phyloP scores from a whole-genome alignment of 2,329 filamentous ascomycete genomes.

The Xylariaceae sp. region DNA sequence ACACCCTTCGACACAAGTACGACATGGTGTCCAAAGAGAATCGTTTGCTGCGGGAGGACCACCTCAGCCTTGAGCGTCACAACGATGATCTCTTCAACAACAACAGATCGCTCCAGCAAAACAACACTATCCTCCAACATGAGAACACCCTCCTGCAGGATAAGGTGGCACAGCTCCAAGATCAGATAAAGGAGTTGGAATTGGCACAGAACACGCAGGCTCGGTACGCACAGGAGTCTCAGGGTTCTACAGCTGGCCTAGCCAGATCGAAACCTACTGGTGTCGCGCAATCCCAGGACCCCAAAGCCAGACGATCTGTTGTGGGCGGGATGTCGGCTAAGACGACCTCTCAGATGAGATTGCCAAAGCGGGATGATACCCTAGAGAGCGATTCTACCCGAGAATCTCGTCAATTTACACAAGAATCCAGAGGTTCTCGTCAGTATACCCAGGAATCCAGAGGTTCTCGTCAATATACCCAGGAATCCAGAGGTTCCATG shows the following conservation, averaged over 20 bases:
- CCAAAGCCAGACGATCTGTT: constrained; percentile 27
- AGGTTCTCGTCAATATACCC: constrained; percentile 39
- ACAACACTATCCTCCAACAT: constrained; percentile 47
- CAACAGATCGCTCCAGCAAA: constrained; percentile 37
- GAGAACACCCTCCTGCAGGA: constrained; percentile 44
- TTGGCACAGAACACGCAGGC: constrained; percentile 15
- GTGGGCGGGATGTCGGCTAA: constrained; percentile 34
- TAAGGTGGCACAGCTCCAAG: constrained; percentile 45
- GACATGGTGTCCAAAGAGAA: constrained; percentile 36
- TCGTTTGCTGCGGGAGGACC: constrained; percentile 45
- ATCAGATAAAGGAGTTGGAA: constrained; percentile 42
- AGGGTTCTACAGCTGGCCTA: constrained; percentile 39
- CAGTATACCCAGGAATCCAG: constrained; percentile 45
- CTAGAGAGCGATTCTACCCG: constrained; percentile 35
- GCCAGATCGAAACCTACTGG: constrained; percentile 32
- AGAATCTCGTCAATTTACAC: constrained; percentile 30
- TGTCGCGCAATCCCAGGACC: constrained; percentile 34
- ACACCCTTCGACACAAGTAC: constrained; percentile 36
- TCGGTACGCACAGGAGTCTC: constrained; percentile 8
- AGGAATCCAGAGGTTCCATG: constrained; percentile 51
- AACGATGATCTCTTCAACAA: constrained; percentile 54
- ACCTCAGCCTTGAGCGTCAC: constrained; percentile 49
- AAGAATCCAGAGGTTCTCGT: constrained; percentile 50
- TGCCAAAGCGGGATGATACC: constrained; percentile 35
- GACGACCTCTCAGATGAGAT: constrained; percentile 29